Conservation (phyloP, 768 basidiomycete genomes). For the Heimioporus sp. region DNA sequence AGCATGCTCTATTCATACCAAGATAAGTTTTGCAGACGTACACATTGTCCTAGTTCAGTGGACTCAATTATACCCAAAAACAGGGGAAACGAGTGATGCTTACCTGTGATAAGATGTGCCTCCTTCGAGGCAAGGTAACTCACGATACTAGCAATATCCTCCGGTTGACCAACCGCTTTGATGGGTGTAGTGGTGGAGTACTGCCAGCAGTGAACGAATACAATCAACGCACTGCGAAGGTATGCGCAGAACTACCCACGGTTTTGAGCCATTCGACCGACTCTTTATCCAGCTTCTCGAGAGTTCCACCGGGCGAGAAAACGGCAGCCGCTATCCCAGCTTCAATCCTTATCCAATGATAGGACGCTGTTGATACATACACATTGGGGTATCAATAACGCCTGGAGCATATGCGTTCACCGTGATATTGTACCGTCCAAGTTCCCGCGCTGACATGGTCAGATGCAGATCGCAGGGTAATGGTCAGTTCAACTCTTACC, state of each 20-base stretch:
- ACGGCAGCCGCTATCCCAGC: background rate
- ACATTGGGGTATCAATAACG: conserved; percentile 24
- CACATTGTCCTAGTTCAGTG: conserved; percentile 8
- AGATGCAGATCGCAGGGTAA: no score
- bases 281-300: background rate
- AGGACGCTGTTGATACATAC: conserved; percentile 14
- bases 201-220: background rate
- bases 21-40: conserved; percentile 1
- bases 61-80: background rate
- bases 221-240: no score
- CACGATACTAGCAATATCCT: conserved; percentile 32
- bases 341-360: background rate
- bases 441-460: conserved; percentile 19
- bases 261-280: background rate
- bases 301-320: background rate
- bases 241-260: background rate
- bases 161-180: conserved; percentile 25
- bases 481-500: conserved; percentile 18
- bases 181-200: background rate
- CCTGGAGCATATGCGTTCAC: conserved; percentile 41
- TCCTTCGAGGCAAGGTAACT: conserved; percentile 33
- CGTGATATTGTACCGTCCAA: conserved; percentile 32
- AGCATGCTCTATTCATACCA: background rate
- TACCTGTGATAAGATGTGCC: conserved; percentile 35
- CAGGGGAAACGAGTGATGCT: background rate